These are phyloP conservation scores for Apiotrichum laibachii DNA, from an alignment of 1,284 basidiomycete species.

Conservation along the genomic window DNA sequence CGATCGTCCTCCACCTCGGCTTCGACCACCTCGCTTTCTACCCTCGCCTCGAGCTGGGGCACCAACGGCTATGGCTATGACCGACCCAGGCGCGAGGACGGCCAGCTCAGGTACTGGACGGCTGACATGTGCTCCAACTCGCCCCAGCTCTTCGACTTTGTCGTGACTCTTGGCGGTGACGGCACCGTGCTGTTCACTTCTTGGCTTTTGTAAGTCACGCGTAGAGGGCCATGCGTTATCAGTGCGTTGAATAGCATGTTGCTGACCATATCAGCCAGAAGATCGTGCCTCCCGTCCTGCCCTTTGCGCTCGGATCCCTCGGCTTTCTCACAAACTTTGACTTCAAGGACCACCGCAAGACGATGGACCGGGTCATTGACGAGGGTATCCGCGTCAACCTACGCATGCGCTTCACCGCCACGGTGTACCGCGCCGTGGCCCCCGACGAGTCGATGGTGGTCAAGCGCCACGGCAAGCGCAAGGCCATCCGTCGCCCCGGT, in stretches of 20 bases:
- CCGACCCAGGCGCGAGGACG: constrained; percentile 58
- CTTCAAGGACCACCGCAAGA: constrained; percentile 79
- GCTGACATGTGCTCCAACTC: constrained; percentile 89
- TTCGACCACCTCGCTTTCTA: constrained; percentile 33
- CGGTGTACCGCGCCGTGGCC: constrained; percentile 85
- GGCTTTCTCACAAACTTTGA: constrained; percentile 99
- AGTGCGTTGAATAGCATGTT: not conserved
- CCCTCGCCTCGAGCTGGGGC: constrained; percentile 21
- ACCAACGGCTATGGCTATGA: not conserved
- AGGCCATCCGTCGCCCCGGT: constrained; percentile 83
- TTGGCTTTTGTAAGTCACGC: constrained; percentile 72
- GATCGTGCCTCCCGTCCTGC: constrained; percentile 94
- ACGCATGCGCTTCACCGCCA: constrained; percentile 98
- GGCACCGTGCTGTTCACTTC: constrained; percentile 98
- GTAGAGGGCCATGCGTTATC: too few relatives aligned
- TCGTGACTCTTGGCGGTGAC: constrained; percentile 96
- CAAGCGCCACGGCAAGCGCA: constrained; percentile 56
- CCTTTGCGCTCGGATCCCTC: constrained; percentile 96
- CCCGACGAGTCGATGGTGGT: constrained; percentile 58
- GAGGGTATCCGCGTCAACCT: constrained; percentile 94
- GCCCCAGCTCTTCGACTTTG: constrained; percentile 96
- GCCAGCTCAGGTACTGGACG: constrained; percentile 96
- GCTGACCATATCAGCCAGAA: constrained; percentile 60
- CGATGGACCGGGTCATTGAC: constrained; percentile 87
- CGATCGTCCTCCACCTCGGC: constrained; percentile 62